Evolutionary conservation across 139 green algal species (phyloP).

Genomic region (Marvania coccoides): DNA sequence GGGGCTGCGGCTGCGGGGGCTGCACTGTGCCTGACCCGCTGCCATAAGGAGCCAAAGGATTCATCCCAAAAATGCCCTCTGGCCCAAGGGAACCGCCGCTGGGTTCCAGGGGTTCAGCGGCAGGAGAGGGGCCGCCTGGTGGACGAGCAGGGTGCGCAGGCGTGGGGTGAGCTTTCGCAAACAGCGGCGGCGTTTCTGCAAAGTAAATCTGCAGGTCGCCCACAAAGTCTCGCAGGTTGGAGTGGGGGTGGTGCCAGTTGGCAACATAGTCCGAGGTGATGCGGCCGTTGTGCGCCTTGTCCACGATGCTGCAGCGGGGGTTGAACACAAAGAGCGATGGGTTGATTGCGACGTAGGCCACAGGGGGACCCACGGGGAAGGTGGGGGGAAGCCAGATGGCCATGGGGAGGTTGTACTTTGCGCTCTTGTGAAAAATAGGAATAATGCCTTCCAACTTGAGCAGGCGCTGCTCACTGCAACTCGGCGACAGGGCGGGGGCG

Average conservation of each 20-base stretch:
- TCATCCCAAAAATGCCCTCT: too few relatives aligned
- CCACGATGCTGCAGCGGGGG: background rate
- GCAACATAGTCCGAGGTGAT: background rate
- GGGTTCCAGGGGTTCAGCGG: too few relatives aligned
- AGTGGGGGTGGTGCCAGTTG: background rate
- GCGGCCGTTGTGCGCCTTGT: background rate
- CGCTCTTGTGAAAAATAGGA: background rate
- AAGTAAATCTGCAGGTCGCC: background rate
- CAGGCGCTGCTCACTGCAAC: background rate
- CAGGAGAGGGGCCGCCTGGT: background rate
- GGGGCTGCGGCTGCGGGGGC: too few relatives aligned
- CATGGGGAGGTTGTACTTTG: background rate
- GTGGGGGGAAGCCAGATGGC: background rate
- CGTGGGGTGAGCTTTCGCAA: too few relatives aligned
- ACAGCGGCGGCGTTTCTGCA: background rate
- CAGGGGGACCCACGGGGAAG: background rate
- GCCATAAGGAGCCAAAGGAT: too few relatives aligned
- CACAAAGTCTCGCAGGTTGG: background rate
- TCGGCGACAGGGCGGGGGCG: background rate
- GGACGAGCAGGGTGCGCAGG: background rate
- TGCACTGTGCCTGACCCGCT: too few relatives aligned
- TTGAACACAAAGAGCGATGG: background rate
- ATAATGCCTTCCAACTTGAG: background rate
- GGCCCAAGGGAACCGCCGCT: too few relatives aligned
- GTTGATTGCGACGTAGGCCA: background rate